phyloP scores from a whole-genome alignment of 768 basidiomycete species.

The Heimioporus sp. region DNA sequence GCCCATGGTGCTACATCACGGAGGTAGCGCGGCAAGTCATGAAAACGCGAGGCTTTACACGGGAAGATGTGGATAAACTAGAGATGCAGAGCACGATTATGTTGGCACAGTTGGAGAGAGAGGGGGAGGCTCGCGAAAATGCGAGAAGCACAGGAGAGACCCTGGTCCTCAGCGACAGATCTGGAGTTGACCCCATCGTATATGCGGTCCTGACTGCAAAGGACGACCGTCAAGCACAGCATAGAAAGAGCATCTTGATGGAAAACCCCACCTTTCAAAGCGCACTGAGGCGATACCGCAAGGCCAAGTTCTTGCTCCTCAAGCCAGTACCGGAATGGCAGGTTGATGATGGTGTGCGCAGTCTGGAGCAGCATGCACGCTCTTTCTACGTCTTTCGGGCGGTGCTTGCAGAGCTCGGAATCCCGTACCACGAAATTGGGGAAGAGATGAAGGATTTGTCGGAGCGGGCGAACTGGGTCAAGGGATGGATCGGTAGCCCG shows the following conservation, averaged over 20 bases:
- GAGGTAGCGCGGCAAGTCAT: conserved; percentile 66
- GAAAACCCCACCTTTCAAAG: conserved; percentile 38
- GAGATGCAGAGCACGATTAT: conserved; percentile 67
- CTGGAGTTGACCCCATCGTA: conserved; percentile 61
- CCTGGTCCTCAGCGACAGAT: conserved; percentile 58
- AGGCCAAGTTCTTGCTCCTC: conserved; percentile 52
- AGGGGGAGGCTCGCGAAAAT: conserved; percentile 28
- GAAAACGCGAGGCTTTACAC: conserved; percentile 49
- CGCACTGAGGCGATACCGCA: conserved; percentile 42
- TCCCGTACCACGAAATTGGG: conserved; percentile 47
- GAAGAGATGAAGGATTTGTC: conserved; percentile 39
- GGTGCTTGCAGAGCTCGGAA: conserved; percentile 40
- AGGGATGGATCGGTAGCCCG: conserved; percentile 4
- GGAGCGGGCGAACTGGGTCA: conserved; percentile 23
- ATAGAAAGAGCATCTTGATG: conserved; percentile 36
- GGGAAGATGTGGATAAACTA: conserved; percentile 45
- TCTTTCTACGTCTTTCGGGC: conserved; percentile 39
- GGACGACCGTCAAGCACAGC: conserved; percentile 35
- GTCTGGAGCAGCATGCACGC: conserved; percentile 45
- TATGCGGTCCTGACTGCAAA: conserved; percentile 52
- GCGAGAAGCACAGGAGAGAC: conserved; percentile 12
- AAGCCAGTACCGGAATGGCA: conserved; percentile 58
- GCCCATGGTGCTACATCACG: conserved; percentile 42
- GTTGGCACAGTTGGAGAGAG: conserved; percentile 49
- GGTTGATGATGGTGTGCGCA: conserved; percentile 62